These are phyloP conservation scores for Peronospora belbahrii DNA, from an alignment of 352 stramenopile genomes.

Conservation along the genomic window DNA sequence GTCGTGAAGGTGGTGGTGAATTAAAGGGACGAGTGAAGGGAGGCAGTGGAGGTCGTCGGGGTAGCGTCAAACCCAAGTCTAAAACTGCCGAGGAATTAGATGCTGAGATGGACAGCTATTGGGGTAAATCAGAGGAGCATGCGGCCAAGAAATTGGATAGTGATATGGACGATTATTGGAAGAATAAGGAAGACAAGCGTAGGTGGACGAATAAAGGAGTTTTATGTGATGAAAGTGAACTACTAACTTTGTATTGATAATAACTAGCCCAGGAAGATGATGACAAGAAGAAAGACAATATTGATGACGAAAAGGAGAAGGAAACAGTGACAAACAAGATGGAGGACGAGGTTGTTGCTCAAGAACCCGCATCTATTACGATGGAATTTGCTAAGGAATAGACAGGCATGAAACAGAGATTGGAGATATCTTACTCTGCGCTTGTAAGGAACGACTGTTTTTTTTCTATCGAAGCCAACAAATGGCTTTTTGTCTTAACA, in stretches of 20 bases:
- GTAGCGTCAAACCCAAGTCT: constrained; percentile 50
- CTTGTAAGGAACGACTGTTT: too few relatives aligned
- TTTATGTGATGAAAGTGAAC: background rate
- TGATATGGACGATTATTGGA: constrained; percentile 87
- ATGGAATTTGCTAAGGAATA: constrained; percentile 25
- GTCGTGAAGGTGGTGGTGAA: constrained; percentile 15
- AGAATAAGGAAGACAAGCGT: constrained; percentile 59
- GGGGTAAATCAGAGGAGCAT: constrained; percentile 81
- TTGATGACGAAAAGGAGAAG: constrained; percentile 9
- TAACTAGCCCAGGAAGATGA: constrained; percentile 20
- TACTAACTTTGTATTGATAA: constrained; percentile 5
- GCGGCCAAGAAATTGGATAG: constrained; percentile 74
- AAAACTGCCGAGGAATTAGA: constrained; percentile 75
- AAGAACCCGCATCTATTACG: constrained; percentile 6
- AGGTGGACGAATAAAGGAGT: constrained; percentile 5
- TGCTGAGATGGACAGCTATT: constrained; percentile 84
- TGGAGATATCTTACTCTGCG: background rate
- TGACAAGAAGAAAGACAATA: constrained; percentile 8
- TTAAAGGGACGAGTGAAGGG: constrained; percentile 19
- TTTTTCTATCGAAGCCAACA: background rate
- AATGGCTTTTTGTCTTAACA: background rate
- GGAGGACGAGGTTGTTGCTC: constrained; percentile 13
- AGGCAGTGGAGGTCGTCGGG: constrained; percentile 15
- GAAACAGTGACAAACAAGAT: constrained; percentile 17
- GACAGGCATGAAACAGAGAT: constrained; percentile 7